phyloP scores from a whole-genome alignment of 2,329 filamentous ascomycete genomes.

The Stemphylium vesicarium region DNA sequence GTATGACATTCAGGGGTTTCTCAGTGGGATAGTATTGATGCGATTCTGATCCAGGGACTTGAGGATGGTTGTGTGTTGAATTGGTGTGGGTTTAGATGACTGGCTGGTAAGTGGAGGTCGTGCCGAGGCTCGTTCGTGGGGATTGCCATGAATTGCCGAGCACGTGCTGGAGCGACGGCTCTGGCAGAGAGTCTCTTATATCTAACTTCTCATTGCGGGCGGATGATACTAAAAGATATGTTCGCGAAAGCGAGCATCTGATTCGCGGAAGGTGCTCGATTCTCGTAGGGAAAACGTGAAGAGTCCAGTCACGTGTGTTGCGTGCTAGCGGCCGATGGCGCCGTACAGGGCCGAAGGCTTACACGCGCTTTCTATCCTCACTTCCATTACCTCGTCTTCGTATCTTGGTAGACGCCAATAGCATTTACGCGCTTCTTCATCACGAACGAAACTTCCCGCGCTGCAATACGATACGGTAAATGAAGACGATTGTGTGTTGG shows the following conservation, averaged over 20 bases:
- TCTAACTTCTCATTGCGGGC: too few species aligned
- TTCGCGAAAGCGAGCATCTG: not conserved
- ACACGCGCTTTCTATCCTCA: not conserved
- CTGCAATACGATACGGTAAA: too few species aligned
- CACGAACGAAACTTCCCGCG: too few species aligned
- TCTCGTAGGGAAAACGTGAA: too few species aligned
- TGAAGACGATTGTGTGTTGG: too few species aligned
- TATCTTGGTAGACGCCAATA: too few species aligned
- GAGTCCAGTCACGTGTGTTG: not conserved
- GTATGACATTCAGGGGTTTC: conserved; percentile 31
- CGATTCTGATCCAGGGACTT: not conserved
- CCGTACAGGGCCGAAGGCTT: too few species aligned
- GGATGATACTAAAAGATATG: too few species aligned
- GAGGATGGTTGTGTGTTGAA: not conserved
- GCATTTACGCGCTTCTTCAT: too few species aligned
- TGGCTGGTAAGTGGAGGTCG: not conserved
- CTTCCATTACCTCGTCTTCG: too few species aligned
- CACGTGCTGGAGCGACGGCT: too few species aligned
- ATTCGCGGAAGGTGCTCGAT: not conserved
- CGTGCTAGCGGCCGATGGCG: not conserved
- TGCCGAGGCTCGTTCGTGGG: conserved; percentile 2
- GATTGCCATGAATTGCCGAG: not conserved
- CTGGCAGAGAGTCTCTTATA: too few species aligned
- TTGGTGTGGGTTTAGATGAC: not conserved
- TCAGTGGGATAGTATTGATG: not conserved